Conservation (phyloP, 2,329 filamentous ascomycete genomes). For the Colletotrichum zoysiae region DNA sequence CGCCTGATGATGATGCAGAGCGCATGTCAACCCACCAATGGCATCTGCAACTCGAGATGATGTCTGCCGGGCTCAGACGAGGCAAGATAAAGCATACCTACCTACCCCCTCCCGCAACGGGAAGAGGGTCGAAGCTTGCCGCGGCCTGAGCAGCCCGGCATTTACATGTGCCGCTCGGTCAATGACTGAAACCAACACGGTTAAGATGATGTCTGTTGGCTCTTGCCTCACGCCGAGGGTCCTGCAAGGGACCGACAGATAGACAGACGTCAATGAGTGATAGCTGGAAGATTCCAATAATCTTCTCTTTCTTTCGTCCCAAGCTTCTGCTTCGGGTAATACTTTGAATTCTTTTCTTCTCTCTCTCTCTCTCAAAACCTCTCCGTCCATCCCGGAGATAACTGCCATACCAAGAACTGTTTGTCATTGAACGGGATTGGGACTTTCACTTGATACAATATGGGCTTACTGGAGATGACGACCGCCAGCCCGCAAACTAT, state of each 20-base stretch:
- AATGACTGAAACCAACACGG: slow-evolving; percentile 28
- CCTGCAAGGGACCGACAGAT: background rate
- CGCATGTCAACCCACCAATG: slow-evolving; percentile 17
- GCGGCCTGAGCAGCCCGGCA: slow-evolving; percentile 25
- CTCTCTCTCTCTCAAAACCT: background rate
- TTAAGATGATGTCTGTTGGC: slow-evolving; percentile 34
- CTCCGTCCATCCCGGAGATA: slow-evolving; percentile 2
- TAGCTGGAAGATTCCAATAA: background rate
- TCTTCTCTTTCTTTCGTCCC: background rate
- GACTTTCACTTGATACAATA: slow-evolving; percentile 11
- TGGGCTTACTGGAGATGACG: slow-evolving; percentile 32
- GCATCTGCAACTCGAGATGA: slow-evolving; percentile 6
- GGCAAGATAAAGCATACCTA: slow-evolving; percentile 30
- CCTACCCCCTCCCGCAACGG: slow-evolving; percentile 2
- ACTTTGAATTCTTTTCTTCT: background rate
- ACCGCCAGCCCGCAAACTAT: slow-evolving; percentile 30
- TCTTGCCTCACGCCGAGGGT: slow-evolving; percentile 13
- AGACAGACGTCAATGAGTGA: background rate
- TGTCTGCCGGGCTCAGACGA: slow-evolving; percentile 26
- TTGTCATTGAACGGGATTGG: background rate
- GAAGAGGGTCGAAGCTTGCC: slow-evolving; percentile 30
- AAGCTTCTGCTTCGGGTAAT: background rate
- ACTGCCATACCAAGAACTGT: background rate
- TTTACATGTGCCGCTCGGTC: slow-evolving; percentile 40
- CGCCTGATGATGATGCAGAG: slow-evolving; percentile 27